phyloP scores from a whole-genome alignment of 140 eudicot genomes.

The Oenanthe javanica region DNA sequence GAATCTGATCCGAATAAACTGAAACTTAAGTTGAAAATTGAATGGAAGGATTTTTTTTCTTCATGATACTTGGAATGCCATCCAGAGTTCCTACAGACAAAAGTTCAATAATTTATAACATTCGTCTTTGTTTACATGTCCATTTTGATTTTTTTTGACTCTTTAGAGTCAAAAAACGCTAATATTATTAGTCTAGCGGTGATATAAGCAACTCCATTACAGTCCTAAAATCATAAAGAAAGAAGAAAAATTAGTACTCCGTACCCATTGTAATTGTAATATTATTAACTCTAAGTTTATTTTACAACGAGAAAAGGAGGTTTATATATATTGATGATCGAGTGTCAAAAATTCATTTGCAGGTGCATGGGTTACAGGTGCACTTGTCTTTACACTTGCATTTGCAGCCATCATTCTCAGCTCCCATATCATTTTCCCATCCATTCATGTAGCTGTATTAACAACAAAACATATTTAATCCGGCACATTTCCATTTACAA shows the following conservation, averaged over 20 bases:
- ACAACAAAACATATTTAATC: background rate
- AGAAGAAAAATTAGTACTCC: background rate
- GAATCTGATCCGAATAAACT: too few relatives aligned
- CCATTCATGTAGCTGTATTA: slow-evolving; percentile 30
- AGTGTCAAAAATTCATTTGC: slow-evolving; percentile 27
- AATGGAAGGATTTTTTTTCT: too few relatives aligned
- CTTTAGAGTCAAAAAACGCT: too few relatives aligned
- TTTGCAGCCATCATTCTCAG: slow-evolving; percentile 46
- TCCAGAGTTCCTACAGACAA: background rate
- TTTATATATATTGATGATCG: background rate
- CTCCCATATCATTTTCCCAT: slow-evolving; percentile 25
- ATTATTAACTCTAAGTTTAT: background rate
- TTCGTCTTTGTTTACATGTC: too few relatives aligned
- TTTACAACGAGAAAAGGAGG: background rate
- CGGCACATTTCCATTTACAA: too few relatives aligned
- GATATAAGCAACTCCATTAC: background rate
- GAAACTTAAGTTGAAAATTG: too few relatives aligned
- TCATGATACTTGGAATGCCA: background rate
- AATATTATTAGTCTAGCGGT: background rate
- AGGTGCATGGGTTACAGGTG: slow-evolving; percentile 58
- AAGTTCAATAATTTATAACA: too few relatives aligned
- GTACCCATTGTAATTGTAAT: background rate
- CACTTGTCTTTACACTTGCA: slow-evolving; percentile 53
- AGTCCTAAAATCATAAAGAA: background rate
- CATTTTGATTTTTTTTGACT: too few relatives aligned